Evolutionary conservation across 1,284 basidiomycete species (phyloP), one percentile per base, ranked within the genome.

Genomic region (Ustilago bromivora): DNA sequence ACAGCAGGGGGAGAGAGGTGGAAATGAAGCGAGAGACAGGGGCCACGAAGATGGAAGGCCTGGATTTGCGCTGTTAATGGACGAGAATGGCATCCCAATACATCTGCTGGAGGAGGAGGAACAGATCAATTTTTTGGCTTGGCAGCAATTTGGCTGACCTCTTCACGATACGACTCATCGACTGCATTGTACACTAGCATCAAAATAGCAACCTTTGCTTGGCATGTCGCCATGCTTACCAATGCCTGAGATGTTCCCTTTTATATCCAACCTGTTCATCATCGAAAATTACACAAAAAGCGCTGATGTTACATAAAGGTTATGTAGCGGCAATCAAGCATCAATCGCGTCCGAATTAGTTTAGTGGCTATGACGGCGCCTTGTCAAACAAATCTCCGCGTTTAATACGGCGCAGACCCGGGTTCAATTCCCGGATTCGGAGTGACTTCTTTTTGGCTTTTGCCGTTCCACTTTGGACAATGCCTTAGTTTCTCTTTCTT

Each of bases 371-470:
- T 78, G 76, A 78, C 76, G 76, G 76, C 76, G 68, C 76, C 76
- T 78, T 78, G 76, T 78, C 76, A 78, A 60, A 57, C 56, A 34
- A 38, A 64, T 74, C 68, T 71, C 68, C 68, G 68, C 68, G 68
- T 57, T 59, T 63, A 57, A 53, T 53, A 65, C 74, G 74, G 75
- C 70, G 75, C 75, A 77, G 75, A 77, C 70, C 75, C 75, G 75
- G 70, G 75, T 77, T 77, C 75, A 73, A 77, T 77, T 73, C 75
- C 75, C 70, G 75, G 75, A 77, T 77, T 77, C 66, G 75, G 75
- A 77, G 11, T 13, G 40, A 17, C 41, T 55, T 34, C 53, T 57
- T 15, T 57, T 34, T 17, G 46, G 17, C 31, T 10, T 57, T 28
- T 9, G 3, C 8, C 4, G 7, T 11, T 47, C 35, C 4, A 11